Conservation (phyloP, 306 rosid genomes). For the Pterocarpus santalinus region DNA sequence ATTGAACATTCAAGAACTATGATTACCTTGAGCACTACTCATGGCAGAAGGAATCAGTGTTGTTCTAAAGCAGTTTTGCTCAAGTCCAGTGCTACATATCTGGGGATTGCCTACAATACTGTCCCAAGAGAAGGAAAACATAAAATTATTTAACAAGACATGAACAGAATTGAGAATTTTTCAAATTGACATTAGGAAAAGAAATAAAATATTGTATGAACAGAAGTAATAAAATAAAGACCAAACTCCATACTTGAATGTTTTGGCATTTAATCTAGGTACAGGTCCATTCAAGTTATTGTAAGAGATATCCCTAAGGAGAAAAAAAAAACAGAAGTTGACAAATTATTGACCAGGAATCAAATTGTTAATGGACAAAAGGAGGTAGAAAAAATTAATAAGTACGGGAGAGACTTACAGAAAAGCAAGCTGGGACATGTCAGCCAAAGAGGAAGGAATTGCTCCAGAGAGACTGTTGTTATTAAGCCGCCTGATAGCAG, state of each 20-base stretch:
- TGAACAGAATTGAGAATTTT: not conserved
- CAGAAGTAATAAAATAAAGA: not conserved
- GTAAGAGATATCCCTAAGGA: conserved; percentile 79
- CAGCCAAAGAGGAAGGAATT: conserved; percentile 85
- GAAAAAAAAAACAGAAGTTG: conserved; percentile 26
- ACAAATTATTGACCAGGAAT: conserved; percentile 25
- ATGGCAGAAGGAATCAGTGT: conserved; percentile 47
- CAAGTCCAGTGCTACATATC: conserved; percentile 70
- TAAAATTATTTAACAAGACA: conserved; percentile 3
- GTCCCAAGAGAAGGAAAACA: conserved; percentile 47
- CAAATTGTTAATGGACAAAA: conserved; percentile 27
- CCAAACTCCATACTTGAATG: conserved; percentile 75
- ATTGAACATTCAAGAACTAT: conserved; percentile 41
- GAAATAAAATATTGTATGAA: not conserved
- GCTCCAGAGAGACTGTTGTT: conserved; percentile 80
- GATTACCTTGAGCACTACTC: conserved; percentile 72
- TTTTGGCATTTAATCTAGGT: conserved; percentile 72
- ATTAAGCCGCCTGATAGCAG: conserved; percentile 77
- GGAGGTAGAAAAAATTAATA: not conserved
- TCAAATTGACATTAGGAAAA: conserved; percentile 2
- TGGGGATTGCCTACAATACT: conserved; percentile 87
- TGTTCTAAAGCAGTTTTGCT: conserved; percentile 70
- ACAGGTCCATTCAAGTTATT: conserved; percentile 90
- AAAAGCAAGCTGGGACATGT: conserved; percentile 77
- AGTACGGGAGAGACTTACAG: conserved; percentile 64